phyloP scores from a whole-genome alignment of 176 grass and related monocot genomes.

The Themeda triandra region DNA sequence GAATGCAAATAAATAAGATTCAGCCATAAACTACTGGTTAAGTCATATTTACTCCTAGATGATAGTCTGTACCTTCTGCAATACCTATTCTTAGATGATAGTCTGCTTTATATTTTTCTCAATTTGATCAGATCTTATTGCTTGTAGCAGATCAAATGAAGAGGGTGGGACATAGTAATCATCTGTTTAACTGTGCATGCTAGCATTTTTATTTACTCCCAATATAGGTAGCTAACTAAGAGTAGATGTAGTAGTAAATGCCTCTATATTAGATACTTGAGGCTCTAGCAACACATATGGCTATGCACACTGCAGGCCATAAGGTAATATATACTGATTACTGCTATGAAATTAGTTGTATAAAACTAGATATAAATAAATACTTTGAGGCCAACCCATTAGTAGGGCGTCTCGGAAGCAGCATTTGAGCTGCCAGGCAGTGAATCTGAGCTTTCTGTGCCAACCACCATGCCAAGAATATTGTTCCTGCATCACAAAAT shows the following conservation, averaged over 20 bases:
- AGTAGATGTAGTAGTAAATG: slow-evolving; percentile 6
- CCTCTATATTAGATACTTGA: neutral
- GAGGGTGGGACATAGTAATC: neutral
- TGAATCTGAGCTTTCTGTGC: slow-evolving; percentile 38
- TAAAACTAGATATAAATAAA: neutral
- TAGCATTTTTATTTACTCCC: neutral
- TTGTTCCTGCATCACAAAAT: slow-evolving; percentile 20
- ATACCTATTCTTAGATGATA: neutral
- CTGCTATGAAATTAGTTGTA: neutral
- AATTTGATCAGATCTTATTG: neutral
- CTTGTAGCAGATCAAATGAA: neutral
- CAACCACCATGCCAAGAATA: slow-evolving; percentile 48
- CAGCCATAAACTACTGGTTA: neutral
- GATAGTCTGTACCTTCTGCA: too few relatives aligned
- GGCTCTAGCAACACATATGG: neutral
- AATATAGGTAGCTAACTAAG: neutral
- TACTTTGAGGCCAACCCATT: slow-evolving; percentile 32
- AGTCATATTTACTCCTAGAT: neutral
- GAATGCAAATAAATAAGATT: slow-evolving; percentile 8
- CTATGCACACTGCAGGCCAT: neutral
- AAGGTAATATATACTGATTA: neutral
- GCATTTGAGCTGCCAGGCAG: slow-evolving; percentile 30
- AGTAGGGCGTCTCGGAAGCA: neutral
- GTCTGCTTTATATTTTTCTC: neutral
- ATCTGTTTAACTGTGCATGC: neutral